A percentile compares a stretch with the other conserved stretches of the same genome.
Evolutionary conservation across 345 rosid genomes (phyloP).

Genomic region (Boechera retrofracta): DNA sequence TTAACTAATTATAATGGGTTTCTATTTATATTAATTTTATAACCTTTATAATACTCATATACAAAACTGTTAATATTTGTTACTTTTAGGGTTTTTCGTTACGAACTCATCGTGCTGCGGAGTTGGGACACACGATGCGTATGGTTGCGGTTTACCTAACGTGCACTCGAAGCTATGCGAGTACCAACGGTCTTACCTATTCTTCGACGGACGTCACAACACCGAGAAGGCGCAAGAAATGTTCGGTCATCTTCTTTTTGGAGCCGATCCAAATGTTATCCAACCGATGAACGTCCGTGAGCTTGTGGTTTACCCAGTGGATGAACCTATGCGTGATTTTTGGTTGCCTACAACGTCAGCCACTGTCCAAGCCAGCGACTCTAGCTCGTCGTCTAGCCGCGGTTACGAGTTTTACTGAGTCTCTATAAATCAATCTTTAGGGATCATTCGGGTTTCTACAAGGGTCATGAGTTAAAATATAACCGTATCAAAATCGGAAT

Average conservation of each 20-base stretch:
- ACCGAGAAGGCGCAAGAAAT: conserved; percentile 43
- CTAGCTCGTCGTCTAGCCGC: conserved; percentile 3
- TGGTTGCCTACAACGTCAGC: conserved; percentile 27
- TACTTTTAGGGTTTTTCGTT: conserved; percentile 9
- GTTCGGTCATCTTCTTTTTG: conserved; percentile 41
- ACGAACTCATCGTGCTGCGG: conserved; percentile 39
- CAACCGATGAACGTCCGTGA: conserved; percentile 44
- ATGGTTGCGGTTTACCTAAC: conserved; percentile 43
- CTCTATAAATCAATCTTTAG: not conserved
- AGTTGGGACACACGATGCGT: conserved; percentile 42
- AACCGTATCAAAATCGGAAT: not conserved
- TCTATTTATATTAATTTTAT: not conserved
- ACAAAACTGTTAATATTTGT: not conserved
- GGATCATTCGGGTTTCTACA: conserved; percentile 6
- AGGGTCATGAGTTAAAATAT: conserved; percentile 14
- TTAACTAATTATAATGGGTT: not conserved
- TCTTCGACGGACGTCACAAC: conserved; percentile 48
- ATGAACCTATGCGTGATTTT: conserved; percentile 37
- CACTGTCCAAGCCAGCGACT: conserved; percentile 19
- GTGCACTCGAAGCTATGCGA: conserved; percentile 41
- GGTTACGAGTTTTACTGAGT: conserved; percentile 36
- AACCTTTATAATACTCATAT: not conserved
- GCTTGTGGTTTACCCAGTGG: conserved; percentile 31
- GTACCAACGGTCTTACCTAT: conserved; percentile 44
- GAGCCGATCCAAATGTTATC: conserved; percentile 40